Percentiles rank a stretch among this genome's conserved stretches.
phyloP scores from a whole-genome alignment of 106 monocot genomes.

The Dioscorea dumetorum region DNA sequence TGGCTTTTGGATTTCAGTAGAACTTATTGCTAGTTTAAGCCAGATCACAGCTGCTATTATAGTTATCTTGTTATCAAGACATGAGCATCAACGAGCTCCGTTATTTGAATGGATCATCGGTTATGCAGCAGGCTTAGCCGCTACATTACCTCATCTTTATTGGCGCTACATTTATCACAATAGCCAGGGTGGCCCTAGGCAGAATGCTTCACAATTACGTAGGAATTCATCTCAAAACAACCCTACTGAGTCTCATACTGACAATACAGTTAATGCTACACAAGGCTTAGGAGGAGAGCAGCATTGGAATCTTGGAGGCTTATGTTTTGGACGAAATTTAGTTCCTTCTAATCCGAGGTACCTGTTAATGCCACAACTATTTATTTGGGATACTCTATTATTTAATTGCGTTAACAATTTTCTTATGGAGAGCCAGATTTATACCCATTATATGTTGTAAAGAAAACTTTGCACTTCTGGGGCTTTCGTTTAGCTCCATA shows the following conservation, averaged over 20 bases:
- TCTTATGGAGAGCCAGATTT: no score
- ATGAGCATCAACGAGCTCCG: constrained; percentile 62
- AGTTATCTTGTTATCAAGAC: constrained; percentile 50
- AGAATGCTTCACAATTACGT: constrained; percentile 24
- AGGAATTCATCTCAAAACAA: constrained; percentile 17
- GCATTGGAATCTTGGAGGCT: not conserved
- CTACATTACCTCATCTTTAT: constrained; percentile 61
- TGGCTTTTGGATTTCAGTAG: constrained; percentile 66
- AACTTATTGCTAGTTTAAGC: constrained; percentile 53
- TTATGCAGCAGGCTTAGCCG: constrained; percentile 43
- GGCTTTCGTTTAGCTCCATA: no score
- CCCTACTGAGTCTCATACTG: constrained; percentile 13
- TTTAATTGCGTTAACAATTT: no score
- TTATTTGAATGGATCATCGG: constrained; percentile 56
- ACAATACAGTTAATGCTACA: constrained; percentile 22
- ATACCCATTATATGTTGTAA: no score
- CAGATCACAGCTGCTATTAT: constrained; percentile 66
- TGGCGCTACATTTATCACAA: constrained; percentile 64
- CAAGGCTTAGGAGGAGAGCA: constrained; percentile 8
- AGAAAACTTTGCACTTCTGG: no score
- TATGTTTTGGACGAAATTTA: constrained; percentile 19
- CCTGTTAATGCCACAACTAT: not conserved
- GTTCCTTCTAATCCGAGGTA: constrained; percentile 32
- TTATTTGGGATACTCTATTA: no score
- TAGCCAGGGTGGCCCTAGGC: constrained; percentile 21